phyloP scores from a whole-genome alignment of 2,329 filamentous ascomycete species.

The Aureobasidium sp. region DNA sequence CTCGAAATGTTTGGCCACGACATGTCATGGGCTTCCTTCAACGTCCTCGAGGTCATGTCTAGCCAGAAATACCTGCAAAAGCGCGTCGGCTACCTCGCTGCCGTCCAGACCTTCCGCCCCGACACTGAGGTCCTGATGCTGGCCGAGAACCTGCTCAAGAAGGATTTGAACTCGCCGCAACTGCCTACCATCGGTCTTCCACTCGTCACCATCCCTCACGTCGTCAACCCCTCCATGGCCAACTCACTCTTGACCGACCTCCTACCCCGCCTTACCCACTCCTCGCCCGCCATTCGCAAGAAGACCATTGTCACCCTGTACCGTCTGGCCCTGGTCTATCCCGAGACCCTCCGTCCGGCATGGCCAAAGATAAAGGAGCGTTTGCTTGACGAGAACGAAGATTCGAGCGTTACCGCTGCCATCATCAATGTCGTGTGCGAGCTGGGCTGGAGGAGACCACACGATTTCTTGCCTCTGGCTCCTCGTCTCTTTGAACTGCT shows the following conservation, averaged over 20 bases:
- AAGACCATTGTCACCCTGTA: constrained; percentile 95
- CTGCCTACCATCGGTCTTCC: constrained; percentile 77
- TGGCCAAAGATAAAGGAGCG: constrained; percentile 98
- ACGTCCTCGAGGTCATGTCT: constrained; percentile 98
- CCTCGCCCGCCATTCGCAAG: constrained; percentile 78
- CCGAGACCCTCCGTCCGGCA: constrained; percentile 81
- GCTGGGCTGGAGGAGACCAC: constrained; percentile 84
- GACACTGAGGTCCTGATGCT: constrained; percentile 98
- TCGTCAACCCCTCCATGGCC: constrained; percentile 86
- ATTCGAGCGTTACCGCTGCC: constrained; percentile 86
- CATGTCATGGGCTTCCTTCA: constrained; percentile 99
- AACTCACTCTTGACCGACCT: constrained; percentile 83
- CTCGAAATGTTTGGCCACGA: constrained; percentile 98
- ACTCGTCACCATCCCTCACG: constrained; percentile 82
- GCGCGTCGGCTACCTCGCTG: constrained; percentile 86
- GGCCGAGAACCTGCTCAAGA: constrained; percentile 93
- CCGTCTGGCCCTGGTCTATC: constrained; percentile 88
- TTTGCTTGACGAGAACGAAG: constrained; percentile 81
- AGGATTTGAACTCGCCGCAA: constrained; percentile 70
- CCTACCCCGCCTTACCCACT: constrained; percentile 78
- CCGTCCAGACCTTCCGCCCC: constrained; percentile 89
- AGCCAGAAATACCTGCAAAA: constrained; percentile 93
- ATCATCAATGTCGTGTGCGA: constrained; percentile 97
- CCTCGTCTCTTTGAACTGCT: constrained; percentile 87
- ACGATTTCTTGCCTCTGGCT: constrained; percentile 87